Conservation (phyloP, 208 protist species). For the Tritrichomonas foetus region DNA sequence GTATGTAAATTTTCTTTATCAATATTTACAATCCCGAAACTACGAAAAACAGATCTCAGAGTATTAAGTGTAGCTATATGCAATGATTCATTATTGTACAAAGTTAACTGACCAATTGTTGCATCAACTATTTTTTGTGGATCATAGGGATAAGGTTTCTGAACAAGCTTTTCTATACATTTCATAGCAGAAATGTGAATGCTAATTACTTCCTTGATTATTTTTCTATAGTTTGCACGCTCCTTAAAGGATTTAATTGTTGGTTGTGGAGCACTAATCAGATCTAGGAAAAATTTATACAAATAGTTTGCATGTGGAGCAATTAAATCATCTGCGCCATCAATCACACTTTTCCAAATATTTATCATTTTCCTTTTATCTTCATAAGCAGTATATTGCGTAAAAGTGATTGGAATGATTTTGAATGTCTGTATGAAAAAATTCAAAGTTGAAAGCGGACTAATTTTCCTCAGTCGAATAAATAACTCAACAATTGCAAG, state of each 20-base stretch:
- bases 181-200: background rate
- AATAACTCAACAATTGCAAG: background rate
- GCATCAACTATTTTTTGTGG: background rate
- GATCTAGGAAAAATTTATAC: background rate
- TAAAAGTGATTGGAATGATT: background rate
- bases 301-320: background rate
- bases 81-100: background rate
- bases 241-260: background rate
- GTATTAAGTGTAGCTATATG: background rate
- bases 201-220: background rate
- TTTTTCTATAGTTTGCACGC: background rate
- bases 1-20: background rate
- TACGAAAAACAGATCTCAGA: background rate
- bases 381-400: background rate
- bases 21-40: background rate
- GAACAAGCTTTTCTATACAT: background rate
- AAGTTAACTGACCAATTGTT: background rate
- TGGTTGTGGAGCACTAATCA: background rate
- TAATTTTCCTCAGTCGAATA: background rate
- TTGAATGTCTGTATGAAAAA: background rate
- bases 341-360: background rate
- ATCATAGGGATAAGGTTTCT: background rate
- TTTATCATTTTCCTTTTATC: background rate
- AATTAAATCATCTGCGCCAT: background rate
- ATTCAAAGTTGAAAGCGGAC: background rate